Conservation (phyloP, 306 rosid genomes). For the Quercus ilex region DNA sequence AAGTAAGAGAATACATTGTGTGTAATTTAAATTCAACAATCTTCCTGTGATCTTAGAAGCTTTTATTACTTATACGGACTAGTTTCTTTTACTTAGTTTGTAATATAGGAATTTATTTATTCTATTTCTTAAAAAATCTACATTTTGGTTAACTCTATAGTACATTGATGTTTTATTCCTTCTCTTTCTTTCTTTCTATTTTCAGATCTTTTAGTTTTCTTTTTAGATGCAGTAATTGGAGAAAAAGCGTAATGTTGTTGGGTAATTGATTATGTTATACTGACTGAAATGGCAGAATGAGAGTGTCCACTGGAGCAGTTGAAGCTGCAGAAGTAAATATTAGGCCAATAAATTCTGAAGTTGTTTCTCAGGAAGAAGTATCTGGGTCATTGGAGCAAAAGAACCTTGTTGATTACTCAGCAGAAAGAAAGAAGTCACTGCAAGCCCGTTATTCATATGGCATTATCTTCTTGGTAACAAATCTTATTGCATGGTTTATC, state of each 20-base stretch:
- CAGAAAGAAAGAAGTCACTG: conserved; percentile 46
- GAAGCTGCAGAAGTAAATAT: conserved; percentile 22
- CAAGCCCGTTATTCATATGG: conserved; percentile 64
- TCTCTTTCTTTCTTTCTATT: neutral
- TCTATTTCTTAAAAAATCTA: too few relatives aligned
- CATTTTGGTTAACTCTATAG: too few relatives aligned
- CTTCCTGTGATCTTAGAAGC: too few relatives aligned
- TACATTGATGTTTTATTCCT: too few relatives aligned
- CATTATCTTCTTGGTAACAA: conserved; percentile 56
- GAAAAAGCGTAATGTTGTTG: neutral
- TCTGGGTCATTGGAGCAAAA: conserved; percentile 26
- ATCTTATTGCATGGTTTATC: conserved; percentile 80
- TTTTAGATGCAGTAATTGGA: neutral
- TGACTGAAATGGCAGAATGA: conserved; percentile 47
- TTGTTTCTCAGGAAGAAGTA: conserved; percentile 28
- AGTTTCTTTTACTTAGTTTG: too few relatives aligned
- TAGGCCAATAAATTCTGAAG: conserved; percentile 17
- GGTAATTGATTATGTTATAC: neutral
- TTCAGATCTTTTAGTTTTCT: neutral
- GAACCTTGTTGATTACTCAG: conserved; percentile 31
- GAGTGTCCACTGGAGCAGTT: conserved; percentile 27
- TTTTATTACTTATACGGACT: too few relatives aligned
- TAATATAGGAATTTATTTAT: too few relatives aligned
- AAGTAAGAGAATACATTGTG: too few relatives aligned
- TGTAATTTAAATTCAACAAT: too few relatives aligned